These are phyloP conservation scores for Mortierella hygrophila DNA, from an alignment of 192 early-diverging fungal species.

Conservation along the genomic window DNA sequence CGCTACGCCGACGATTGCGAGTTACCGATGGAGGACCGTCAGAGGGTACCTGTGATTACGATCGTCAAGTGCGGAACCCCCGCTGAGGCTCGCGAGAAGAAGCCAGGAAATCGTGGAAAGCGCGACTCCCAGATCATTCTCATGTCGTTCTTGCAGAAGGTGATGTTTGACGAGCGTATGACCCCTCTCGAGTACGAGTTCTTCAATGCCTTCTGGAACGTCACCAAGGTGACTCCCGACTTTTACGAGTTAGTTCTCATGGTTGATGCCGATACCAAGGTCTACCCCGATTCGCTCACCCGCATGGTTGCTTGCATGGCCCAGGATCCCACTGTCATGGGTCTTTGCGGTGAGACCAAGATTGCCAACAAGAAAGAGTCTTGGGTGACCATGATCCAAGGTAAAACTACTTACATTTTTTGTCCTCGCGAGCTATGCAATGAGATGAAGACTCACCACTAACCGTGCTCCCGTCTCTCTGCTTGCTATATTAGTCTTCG, in stretches of 20 bases:
- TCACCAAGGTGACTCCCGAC: constrained; percentile 77
- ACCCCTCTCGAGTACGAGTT: constrained; percentile 83
- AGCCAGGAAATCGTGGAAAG: constrained; percentile 91
- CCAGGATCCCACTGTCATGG: constrained; percentile 70
- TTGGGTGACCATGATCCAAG: constrained; percentile 77
- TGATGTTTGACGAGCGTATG: constrained; percentile 86
- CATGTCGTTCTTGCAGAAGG: constrained; percentile 92
- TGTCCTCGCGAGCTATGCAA: neutral
- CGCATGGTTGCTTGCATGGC: constrained; percentile 69
- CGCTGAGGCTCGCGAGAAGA: constrained; percentile 71
- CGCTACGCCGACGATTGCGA: constrained; percentile 68
- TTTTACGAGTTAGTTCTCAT: constrained; percentile 81
- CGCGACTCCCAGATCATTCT: constrained; percentile 95
- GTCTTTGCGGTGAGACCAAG: constrained; percentile 76
- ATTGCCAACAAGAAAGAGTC: constrained; percentile 77
- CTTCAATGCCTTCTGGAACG: constrained; percentile 78
- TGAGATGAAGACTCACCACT: neutral
- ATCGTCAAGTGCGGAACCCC: constrained; percentile 84
- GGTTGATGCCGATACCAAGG: constrained; percentile 79
- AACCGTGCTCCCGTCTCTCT: constrained; percentile 8
- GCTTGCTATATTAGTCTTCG: constrained; percentile 62
- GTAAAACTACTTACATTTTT: constrained; percentile 19
- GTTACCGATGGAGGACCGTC: constrained; percentile 58
- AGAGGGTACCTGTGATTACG: constrained; percentile 77
- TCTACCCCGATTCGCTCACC: constrained; percentile 67